Evolutionary conservation across 139 green algal species (phyloP).

Genomic region (Astrephomene gubernaculifera): DNA sequence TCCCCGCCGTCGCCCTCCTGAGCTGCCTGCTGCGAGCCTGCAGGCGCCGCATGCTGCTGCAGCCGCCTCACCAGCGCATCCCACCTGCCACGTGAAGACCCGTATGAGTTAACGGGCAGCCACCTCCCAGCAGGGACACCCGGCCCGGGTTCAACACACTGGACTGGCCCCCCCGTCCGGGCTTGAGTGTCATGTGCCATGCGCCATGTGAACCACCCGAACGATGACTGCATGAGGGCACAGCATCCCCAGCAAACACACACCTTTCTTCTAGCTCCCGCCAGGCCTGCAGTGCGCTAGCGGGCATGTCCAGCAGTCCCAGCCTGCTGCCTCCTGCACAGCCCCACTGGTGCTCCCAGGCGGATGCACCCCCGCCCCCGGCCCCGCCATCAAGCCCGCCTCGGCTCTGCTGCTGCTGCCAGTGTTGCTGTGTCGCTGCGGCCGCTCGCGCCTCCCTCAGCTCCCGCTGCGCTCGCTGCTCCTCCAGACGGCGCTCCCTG

Average conservation of each 20-base stretch:
- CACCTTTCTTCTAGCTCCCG: background rate
- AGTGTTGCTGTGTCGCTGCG: background rate
- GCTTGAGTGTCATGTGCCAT: too few relatives aligned
- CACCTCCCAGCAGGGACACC: too few relatives aligned
- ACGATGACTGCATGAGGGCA: too few relatives aligned
- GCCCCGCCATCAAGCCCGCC: background rate
- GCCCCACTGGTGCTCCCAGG: background rate
- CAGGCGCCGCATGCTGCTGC: background rate
- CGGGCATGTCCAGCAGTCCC: background rate
- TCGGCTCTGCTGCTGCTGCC: background rate
- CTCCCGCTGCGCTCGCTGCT: background rate
- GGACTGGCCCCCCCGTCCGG: too few relatives aligned
- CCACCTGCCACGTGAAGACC: too few relatives aligned
- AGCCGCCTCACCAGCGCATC: background rate
- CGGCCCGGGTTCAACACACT: too few relatives aligned
- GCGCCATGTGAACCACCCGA: too few relatives aligned
- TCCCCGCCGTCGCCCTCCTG: background rate
- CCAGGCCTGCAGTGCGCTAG: background rate
- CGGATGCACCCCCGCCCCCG: background rate
- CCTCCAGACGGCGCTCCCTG: conserved; percentile 5
- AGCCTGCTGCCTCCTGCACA: background rate
- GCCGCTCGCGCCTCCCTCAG: background rate
- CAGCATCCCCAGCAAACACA: too few relatives aligned
- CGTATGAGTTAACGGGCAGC: too few relatives aligned
- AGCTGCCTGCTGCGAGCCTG: too few relatives aligned